These are phyloP conservation scores for Tolypocladium amazonense DNA, from an alignment of 2,329 filamentous ascomycete species.

Conservation along the genomic window DNA sequence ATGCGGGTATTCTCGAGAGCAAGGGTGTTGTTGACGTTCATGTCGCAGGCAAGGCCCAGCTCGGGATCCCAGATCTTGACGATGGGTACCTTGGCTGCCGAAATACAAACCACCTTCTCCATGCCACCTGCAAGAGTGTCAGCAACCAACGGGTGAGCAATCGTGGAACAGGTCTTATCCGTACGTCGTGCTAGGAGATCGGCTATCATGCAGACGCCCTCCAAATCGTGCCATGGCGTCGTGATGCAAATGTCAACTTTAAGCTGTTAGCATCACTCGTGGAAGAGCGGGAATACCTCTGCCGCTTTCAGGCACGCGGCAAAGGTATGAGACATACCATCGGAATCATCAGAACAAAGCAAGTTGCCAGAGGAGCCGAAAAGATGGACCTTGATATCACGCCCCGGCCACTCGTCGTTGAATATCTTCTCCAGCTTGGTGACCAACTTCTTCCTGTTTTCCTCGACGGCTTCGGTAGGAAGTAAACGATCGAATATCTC, in stretches of 20 bases:
- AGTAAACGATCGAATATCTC: conserved; percentile 77
- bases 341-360: conserved; percentile 89
- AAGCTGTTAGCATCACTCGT: conserved; percentile 17
- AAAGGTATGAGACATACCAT: conserved; percentile 52
- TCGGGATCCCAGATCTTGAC: conserved; percentile 99
- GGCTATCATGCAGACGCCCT: conserved; percentile 84
- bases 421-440: conserved; percentile 79
- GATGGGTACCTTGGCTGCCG: conserved; percentile 91
- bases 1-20: conserved; percentile 94
- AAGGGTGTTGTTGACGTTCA: conserved; percentile 97
- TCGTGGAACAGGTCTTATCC: conserved; percentile 20
- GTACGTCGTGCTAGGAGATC: conserved; percentile 75
- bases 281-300: conserved; percentile 2
- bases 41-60: conserved; percentile 79
- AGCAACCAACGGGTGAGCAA: conserved; percentile 20
- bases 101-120: conserved; percentile 91
- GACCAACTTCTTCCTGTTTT: conserved; percentile 66
- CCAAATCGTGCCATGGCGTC: conserved; percentile 76
- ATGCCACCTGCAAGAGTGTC: conserved; percentile 63
- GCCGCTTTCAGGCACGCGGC: not conserved
- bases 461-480: conserved; percentile 69
- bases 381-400: conserved; percentile 80
- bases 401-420: conserved; percentile 83
- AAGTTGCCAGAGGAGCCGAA: conserved; percentile 98
- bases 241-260: conserved; percentile 96